phyloP scores from a whole-genome alignment of 1,139 yeast genomes.

The Pichia sp. region DNA sequence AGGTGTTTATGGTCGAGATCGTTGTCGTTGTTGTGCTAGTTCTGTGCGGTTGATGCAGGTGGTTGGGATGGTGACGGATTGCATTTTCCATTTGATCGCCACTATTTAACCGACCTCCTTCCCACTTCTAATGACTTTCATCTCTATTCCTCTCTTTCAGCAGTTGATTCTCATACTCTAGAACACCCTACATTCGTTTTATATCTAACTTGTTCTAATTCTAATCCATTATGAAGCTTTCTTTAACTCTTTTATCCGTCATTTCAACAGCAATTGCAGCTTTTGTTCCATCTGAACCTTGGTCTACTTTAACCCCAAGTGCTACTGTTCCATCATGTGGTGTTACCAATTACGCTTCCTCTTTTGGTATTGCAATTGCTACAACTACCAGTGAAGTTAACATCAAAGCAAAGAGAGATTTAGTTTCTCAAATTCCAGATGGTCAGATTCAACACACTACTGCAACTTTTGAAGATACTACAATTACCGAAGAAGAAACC shows the following conservation, averaged over 20 bases:
- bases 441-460: conserved; percentile 35
- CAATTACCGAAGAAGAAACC: conserved; percentile 28
- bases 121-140: background rate
- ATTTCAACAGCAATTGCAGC: conserved; percentile 53
- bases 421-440: conserved; percentile 23
- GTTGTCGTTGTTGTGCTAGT: background rate
- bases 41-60: background rate
- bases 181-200: background rate
- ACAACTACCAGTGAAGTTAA: conserved; percentile 38
- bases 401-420: conserved; percentile 27
- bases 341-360: conserved; percentile 46
- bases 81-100: too few species aligned
- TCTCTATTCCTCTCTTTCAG: background rate
- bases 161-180: background rate
- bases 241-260: conserved; percentile 37
- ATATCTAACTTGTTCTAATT: background rate
- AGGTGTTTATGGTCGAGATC: background rate
- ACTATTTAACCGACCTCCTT: background rate
- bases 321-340: conserved; percentile 45
- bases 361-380: conserved; percentile 63
- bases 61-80: background rate
- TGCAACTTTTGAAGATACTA: conserved; percentile 38
- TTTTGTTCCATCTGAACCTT: conserved; percentile 60
- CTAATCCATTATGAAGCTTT: conserved; percentile 24
- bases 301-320: conserved; percentile 65